phyloP scores from a whole-genome alignment of 345 rosid genomes.

The Abelmoschus esculentus region DNA sequence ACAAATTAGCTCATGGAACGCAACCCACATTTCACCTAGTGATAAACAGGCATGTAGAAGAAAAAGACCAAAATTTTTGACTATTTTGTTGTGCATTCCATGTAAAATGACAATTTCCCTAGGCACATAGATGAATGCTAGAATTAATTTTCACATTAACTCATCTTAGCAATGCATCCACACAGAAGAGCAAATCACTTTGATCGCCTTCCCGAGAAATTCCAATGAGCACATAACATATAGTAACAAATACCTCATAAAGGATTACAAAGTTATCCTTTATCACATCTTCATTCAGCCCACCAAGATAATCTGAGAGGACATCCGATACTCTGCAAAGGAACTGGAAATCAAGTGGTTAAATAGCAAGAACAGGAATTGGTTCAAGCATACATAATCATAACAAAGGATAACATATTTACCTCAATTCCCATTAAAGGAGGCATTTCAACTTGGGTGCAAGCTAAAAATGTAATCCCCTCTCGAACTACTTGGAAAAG shows the following conservation, averaged over 20 bases:
- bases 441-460: conserved; percentile 97
- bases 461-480: conserved; percentile 85
- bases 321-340: conserved; percentile 91
- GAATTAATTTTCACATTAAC: conserved; percentile 3
- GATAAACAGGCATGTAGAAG: background rate
- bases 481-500: conserved; percentile 80
- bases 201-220: background rate
- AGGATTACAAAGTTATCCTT: conserved; percentile 95
- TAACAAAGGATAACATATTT: background rate
- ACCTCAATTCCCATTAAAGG: conserved; percentile 98
- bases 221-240: background rate
- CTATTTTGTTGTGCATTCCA: background rate
- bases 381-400: conserved; percentile 3
- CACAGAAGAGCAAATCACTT: background rate
- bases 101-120: background rate
- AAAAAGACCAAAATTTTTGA: background rate
- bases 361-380: conserved; percentile 11
- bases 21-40: background rate
- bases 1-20: background rate
- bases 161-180: background rate
- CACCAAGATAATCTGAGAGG: conserved; percentile 83
- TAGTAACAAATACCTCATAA: conserved; percentile 59
- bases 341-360: conserved; percentile 44
- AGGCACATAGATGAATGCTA: conserved; percentile 11
- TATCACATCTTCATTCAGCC: conserved; percentile 80